Conservation (phyloP, 495 filamentous ascomycete genomes). For the Peziza echinospora region DNA sequence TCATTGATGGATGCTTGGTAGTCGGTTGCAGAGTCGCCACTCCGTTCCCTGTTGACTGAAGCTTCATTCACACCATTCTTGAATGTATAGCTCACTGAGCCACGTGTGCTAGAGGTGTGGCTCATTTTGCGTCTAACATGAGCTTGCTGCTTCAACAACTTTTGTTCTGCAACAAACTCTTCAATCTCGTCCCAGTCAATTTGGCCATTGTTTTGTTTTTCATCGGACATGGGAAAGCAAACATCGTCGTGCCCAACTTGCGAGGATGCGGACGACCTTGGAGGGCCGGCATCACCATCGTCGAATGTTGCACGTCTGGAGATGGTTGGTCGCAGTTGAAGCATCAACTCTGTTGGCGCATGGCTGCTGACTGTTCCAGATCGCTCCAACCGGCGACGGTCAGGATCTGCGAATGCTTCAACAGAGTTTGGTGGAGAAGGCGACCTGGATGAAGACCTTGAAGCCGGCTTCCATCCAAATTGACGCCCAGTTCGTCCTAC, state of each 20-base stretch:
- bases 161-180: slow-evolving; percentile 28
- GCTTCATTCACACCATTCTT: too few species aligned
- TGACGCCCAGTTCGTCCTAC: slow-evolving; percentile 17
- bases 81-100: not conserved
- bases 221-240: slow-evolving; percentile 46
- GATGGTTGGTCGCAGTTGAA: slow-evolving; percentile 19
- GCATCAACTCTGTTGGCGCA: slow-evolving; percentile 28
- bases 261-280: slow-evolving; percentile 7
- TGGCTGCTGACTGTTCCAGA: slow-evolving; percentile 22
- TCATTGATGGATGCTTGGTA: slow-evolving; percentile 82
- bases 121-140: slow-evolving; percentile 61
- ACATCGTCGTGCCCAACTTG: slow-evolving; percentile 59
- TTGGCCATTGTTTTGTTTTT: slow-evolving; percentile 10
- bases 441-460: slow-evolving; percentile 42
- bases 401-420: slow-evolving; percentile 77
- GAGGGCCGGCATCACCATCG: slow-evolving; percentile 24
- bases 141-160: slow-evolving; percentile 36
- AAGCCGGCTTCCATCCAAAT: slow-evolving; percentile 26
- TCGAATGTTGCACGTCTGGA: slow-evolving; percentile 27
- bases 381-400: slow-evolving; percentile 34
- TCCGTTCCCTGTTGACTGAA: slow-evolving; percentile 16
- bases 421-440: slow-evolving; percentile 88
- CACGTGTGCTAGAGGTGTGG: slow-evolving; percentile 22
- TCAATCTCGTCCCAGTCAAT: slow-evolving; percentile 21
- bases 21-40: slow-evolving; percentile 35